Base-by-base conservation (phyloP, 2,329 filamentous ascomycete genomes). In the Sclerotinia spermophila region DNA sequence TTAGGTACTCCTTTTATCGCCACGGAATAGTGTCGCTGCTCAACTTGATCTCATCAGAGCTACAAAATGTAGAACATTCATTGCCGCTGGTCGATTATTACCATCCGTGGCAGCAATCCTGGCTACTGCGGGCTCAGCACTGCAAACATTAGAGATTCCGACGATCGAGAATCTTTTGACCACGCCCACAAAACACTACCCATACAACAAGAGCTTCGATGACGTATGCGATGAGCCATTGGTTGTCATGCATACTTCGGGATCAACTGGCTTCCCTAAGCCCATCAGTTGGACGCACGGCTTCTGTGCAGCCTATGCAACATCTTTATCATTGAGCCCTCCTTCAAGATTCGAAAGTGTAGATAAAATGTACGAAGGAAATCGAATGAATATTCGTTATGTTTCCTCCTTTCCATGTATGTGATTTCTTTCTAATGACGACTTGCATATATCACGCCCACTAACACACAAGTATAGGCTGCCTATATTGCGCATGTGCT, bases 171-270 rank as follows among this genome's bases (percentile, higher is more conserved):
- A 60, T 24, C 66, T 68, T 3, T 48, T 68, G 11, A 40, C 11
- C 21, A 13, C 30, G 21, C 24, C 15, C 6, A 13, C 45, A n/a
- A 51, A 45, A 10, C 27, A 68, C 27, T 68, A 33, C 17, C 40
- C 59, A 27, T 62, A 72, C n/a, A 42, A 70, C 3, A 35, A 69
- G 30, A 69, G 17, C 2, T 81, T 78, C 30, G 76, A 78, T 1
- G 73, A 78, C 7, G 71, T 56, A 21, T 68, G 42, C 11, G 53
- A 70, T 48, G 42, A 68, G 5, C 67, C 67, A 7, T 58, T 72
- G 30, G n/a, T 73, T 13, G 48, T 70, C 40, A 48, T 68, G 24
- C 72, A 73, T 19, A 70, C 72, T 48, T 73, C 70, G 6, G 70
- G 70, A 11, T 71, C 70, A 15, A 72, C 70, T 17, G 71, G 69